phyloP scores from a whole-genome alignment of 345 rosid genomes.

The Ceriops decandra region DNA sequence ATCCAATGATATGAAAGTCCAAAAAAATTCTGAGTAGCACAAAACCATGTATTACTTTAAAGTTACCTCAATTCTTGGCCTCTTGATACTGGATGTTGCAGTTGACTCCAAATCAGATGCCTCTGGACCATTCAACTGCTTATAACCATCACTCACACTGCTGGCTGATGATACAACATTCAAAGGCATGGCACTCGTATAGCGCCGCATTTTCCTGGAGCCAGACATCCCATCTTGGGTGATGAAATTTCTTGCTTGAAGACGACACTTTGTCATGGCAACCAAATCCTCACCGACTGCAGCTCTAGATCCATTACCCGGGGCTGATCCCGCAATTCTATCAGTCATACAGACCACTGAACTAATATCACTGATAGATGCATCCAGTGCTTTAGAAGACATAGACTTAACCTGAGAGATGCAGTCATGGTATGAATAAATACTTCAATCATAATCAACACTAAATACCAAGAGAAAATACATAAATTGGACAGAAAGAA shows the following conservation, averaged over 20 bases:
- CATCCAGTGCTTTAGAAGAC: conserved; percentile 62
- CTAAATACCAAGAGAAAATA: neutral
- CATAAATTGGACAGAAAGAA: neutral
- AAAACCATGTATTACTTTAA: neutral
- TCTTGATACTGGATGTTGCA: neutral
- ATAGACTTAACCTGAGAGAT: conserved; percentile 67
- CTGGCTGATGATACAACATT: conserved; percentile 74
- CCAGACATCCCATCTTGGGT: conserved; percentile 81
- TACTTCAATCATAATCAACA: neutral
- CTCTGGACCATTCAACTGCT: conserved; percentile 64
- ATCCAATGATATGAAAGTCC: neutral
- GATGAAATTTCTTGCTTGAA: conserved; percentile 78
- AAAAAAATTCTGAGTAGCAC: neutral
- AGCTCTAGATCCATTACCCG: conserved; percentile 96
- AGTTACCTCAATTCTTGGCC: neutral
- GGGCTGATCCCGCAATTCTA: conserved; percentile 93
- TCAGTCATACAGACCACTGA: conserved; percentile 93
- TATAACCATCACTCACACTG: conserved; percentile 68
- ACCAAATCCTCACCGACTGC: conserved; percentile 98
- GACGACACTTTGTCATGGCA: conserved; percentile 91
- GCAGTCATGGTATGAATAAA: neutral
- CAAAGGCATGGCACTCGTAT: conserved; percentile 81
- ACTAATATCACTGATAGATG: conserved; percentile 79
- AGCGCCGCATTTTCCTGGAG: conserved; percentile 76
- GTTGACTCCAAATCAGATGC: conserved; percentile 43